Conservation (phyloP, 108 stramenopile species). For the Nitzschia palea region DNA sequence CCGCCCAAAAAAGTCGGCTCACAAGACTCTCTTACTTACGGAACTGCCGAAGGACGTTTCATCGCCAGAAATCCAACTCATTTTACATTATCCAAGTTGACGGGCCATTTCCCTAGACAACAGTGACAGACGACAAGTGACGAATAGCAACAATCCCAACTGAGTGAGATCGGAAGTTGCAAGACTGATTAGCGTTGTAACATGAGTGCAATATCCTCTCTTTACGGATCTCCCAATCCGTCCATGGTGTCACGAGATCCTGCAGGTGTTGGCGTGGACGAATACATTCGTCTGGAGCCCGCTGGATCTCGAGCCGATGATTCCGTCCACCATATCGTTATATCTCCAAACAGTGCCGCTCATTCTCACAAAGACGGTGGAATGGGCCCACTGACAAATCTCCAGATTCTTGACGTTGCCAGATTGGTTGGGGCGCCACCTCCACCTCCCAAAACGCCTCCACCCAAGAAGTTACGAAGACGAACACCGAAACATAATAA, state of each 20-base stretch:
- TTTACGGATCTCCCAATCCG: conserved; percentile 13
- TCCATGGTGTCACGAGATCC: conserved; percentile 33
- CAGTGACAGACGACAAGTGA: not conserved
- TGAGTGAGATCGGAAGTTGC: not conserved
- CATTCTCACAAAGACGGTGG: not conserved
- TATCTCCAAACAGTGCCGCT: not conserved
- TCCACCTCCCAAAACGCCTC: conserved; percentile 27
- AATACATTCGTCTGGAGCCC: conserved; percentile 21
- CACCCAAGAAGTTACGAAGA: conserved; percentile 22
- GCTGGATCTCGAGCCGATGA: conserved; percentile 8
- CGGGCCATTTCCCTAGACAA: not conserved
- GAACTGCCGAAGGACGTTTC: not conserved
- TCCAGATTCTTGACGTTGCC: conserved; percentile 11
- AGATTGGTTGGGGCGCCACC: conserved; percentile 31
- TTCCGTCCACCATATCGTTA: not conserved
- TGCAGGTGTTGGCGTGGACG: conserved; percentile 16
- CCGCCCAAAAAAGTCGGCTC: no score
- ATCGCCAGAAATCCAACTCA: conserved; percentile 3
- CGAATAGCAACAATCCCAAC: not conserved
- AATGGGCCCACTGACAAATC: not conserved
- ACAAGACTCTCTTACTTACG: not conserved
- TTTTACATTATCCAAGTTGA: not conserved
- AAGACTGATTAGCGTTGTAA: not conserved
- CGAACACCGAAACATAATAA: not conserved
- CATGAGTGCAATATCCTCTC: conserved; percentile 14